Evolutionary conservation across 1,284 basidiomycete species (phyloP).

Genomic region (Ganoderma lingzhi): DNA sequence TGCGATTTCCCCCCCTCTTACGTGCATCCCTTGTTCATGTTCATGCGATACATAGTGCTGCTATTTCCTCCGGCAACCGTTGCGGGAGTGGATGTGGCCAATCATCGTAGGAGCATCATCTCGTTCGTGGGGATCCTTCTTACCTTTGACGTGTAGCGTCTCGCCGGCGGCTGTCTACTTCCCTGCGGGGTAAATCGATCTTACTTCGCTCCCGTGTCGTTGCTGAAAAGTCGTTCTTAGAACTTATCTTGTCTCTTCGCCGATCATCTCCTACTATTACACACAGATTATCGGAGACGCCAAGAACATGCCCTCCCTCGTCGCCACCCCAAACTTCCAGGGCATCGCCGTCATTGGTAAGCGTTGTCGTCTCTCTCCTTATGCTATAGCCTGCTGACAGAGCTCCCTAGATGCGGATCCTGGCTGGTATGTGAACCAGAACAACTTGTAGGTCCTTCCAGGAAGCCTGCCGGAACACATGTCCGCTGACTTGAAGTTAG

Average conservation of each 20-base stretch:
- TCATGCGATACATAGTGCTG: conserved; percentile 46
- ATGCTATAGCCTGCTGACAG: background rate
- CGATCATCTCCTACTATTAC: conserved; percentile 73
- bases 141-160: conserved; percentile 37
- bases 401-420: conserved; percentile 60
- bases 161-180: conserved; percentile 66
- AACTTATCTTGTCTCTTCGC: conserved; percentile 67
- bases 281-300: conserved; percentile 75
- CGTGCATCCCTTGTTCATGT: conserved; percentile 4
- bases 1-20: conserved; percentile 36
- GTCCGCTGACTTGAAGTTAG: conserved; percentile 38
- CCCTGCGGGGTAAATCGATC: conserved; percentile 46
- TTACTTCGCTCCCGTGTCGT: background rate
- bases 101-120: conserved; percentile 52
- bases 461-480: background rate
- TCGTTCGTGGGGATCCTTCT: conserved; percentile 8
- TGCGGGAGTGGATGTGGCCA: conserved; percentile 66
- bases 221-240: conserved; percentile 40
- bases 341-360: conserved; percentile 76
- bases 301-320: conserved; percentile 64
- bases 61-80: conserved; percentile 61
- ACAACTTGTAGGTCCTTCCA: conserved; percentile 63
- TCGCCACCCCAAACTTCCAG: conserved; percentile 62
- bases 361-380: conserved; percentile 15
- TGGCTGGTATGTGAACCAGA: conserved; percentile 67